Evolutionary conservation across 441 rosid genomes (phyloP).

Genomic region (Pelargonium fulgidum): DNA sequence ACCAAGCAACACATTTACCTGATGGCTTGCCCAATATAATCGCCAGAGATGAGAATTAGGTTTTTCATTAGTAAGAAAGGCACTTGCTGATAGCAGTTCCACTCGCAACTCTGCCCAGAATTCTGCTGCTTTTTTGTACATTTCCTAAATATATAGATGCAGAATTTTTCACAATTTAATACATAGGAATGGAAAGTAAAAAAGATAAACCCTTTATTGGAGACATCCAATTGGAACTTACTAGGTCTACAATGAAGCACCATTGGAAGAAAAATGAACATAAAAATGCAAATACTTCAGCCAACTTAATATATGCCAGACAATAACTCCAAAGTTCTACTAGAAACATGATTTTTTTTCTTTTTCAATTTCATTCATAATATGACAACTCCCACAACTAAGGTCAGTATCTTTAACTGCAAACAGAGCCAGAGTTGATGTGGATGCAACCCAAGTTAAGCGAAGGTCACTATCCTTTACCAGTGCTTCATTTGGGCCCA

Average conservation of each 20-base stretch:
- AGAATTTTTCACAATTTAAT: too few species aligned
- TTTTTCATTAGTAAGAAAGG: constrained; percentile 72
- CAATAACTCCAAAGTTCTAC: background rate
- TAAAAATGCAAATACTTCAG: background rate
- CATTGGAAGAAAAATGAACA: background rate
- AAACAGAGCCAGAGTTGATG: background rate
- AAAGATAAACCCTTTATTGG: background rate
- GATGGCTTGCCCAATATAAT: constrained; percentile 98
- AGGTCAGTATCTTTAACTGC: background rate
- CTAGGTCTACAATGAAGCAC: background rate
- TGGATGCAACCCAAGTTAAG: background rate
- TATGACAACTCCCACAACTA: background rate
- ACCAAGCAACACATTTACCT: constrained; percentile 46
- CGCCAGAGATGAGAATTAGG: constrained; percentile 91
- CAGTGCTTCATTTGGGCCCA: background rate
- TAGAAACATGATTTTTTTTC: background rate
- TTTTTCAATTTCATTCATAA: background rate
- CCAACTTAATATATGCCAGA: background rate
- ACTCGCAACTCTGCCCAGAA: constrained; percentile 99
- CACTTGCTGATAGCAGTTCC: constrained; percentile 88
- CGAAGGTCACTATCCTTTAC: background rate
- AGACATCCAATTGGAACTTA: background rate
- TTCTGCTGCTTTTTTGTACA: constrained; percentile 92
- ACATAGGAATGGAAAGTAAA: background rate
- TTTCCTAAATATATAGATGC: constrained; percentile 40